phyloP scores from a whole-genome alignment of 768 basidiomycete species.

The Tricholoma sp. region DNA sequence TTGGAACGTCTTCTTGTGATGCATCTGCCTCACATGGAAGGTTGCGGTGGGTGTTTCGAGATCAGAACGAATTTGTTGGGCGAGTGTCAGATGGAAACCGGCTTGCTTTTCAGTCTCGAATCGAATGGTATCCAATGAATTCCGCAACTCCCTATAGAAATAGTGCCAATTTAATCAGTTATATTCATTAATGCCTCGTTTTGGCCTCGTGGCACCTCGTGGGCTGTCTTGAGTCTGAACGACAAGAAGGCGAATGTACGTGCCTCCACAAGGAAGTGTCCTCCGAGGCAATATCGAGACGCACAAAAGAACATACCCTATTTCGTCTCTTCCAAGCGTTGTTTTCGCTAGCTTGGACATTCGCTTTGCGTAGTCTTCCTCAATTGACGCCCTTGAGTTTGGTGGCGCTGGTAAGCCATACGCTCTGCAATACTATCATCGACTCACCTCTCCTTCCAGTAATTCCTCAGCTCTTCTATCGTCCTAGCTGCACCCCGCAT shows the following conservation, averaged over 20 bases:
- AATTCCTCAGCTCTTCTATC: conserved; percentile 80
- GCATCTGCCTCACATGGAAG: conserved; percentile 60
- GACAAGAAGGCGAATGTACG: background rate
- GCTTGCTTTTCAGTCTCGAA: conserved; percentile 84
- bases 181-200: background rate
- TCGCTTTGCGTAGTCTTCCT: conserved; percentile 93
- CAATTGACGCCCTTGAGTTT: conserved; percentile 67
- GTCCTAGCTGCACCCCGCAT: conserved; percentile 84
- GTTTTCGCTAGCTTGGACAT: conserved; percentile 74
- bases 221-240: background rate
- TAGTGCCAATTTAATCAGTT: conserved; percentile 16
- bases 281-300: background rate
- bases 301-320: conserved; percentile 57
- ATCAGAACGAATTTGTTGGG: conserved; percentile 69
- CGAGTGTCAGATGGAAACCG: conserved; percentile 64
- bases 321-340: conserved; percentile 82
- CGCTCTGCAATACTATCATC: background rate
- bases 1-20: conserved; percentile 73
- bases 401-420: conserved; percentile 1
- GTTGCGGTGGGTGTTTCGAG: conserved; percentile 62
- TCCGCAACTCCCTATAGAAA: conserved; percentile 66
- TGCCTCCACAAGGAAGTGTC: background rate
- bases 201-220: background rate
- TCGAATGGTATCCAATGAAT: conserved; percentile 73
- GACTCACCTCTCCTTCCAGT: conserved; percentile 91